These are phyloP conservation scores for Clitopilus hobsonii DNA, from an alignment of 768 basidiomycete species.

Conservation along the genomic window DNA sequence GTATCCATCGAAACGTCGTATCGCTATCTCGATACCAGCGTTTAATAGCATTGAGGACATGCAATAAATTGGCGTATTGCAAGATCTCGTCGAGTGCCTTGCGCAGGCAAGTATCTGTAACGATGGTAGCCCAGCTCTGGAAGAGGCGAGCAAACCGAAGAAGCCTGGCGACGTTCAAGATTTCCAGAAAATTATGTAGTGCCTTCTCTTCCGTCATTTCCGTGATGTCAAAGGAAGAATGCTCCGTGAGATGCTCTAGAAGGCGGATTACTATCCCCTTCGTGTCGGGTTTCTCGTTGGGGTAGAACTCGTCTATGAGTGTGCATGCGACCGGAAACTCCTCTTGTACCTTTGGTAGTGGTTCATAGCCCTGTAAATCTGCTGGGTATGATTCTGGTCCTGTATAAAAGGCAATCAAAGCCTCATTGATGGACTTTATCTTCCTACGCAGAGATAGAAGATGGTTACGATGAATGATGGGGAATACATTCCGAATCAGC, in stretches of 20 bases:
- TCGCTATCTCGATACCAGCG: background rate
- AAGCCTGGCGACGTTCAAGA: background rate
- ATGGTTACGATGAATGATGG: background rate
- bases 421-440: background rate
- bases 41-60: background rate
- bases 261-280: background rate
- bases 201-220: background rate
- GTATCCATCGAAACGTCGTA: background rate
- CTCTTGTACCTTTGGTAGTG: background rate
- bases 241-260: background rate
- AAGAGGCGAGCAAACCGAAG: background rate
- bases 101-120: background rate
- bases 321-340: background rate
- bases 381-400: background rate
- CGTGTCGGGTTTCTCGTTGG: background rate
- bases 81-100: background rate
- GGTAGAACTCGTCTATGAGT: background rate
- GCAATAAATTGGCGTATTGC: background rate
- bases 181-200: background rate
- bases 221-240: background rate
- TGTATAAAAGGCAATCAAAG: background rate
- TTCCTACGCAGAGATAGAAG: background rate
- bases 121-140: background rate
- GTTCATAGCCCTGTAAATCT: background rate
- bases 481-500: background rate